These are phyloP conservation scores for Leccinum subgranulosum DNA, from an alignment of 768 basidiomycete species.

Conservation along the genomic window DNA sequence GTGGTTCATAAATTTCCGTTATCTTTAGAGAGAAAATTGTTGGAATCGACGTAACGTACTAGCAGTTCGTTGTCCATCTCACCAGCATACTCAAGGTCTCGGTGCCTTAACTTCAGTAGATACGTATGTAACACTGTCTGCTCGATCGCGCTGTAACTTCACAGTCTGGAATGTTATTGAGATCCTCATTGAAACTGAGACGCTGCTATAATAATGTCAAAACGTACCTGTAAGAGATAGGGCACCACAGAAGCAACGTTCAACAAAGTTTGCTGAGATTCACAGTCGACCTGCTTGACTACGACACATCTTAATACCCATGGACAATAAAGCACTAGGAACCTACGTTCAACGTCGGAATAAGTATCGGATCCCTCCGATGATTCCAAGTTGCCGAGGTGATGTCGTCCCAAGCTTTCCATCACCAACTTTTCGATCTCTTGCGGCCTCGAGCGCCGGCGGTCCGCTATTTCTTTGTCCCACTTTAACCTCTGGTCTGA, in stretches of 20 bases:
- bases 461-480: conserved; percentile 68
- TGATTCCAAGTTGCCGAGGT: conserved; percentile 26
- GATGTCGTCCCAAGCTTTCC: conserved; percentile 38
- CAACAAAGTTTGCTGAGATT: conserved; percentile 25
- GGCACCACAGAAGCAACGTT: conserved; percentile 41
- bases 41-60: neutral
- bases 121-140: conserved; percentile 42
- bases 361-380: conserved; percentile 6
- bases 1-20: conserved; percentile 41
- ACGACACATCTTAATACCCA: neutral
- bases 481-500: conserved; percentile 71
- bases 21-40: neutral
- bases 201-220: neutral
- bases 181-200: neutral
- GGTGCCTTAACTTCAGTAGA: conserved; percentile 49
- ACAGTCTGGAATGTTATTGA: conserved; percentile 36
- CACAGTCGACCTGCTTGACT: conserved; percentile 22
- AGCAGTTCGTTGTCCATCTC: neutral
- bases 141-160: conserved; percentile 49
- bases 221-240: conserved; percentile 51
- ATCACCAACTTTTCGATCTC: conserved; percentile 45
- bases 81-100: conserved; percentile 36
- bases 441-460: conserved; percentile 58
- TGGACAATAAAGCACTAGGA: neutral
- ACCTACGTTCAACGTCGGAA: conserved; percentile 11